A percentile compares a stretch with the other conserved stretches of the same genome.
Evolutionary conservation across 371 early-diverging fungal species (phyloP).

Genomic region (Dinochytrium kinnereticum): DNA sequence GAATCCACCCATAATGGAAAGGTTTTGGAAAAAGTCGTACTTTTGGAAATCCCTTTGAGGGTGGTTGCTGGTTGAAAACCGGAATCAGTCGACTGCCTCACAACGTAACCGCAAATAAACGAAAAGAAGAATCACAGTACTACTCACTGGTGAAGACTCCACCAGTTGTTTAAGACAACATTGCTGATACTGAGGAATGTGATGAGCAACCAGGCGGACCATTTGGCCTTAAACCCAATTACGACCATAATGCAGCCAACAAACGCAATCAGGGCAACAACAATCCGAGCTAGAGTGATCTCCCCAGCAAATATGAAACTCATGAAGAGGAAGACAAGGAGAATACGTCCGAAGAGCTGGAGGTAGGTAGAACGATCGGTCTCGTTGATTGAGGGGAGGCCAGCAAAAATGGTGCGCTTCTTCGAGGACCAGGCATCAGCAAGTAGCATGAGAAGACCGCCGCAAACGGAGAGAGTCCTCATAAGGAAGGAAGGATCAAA

Average conservation of each 20-base stretch:
- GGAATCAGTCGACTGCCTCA: too few species aligned
- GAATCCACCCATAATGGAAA: constrained; percentile 95
- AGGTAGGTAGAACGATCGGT: constrained; percentile 83
- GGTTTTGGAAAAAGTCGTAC: constrained; percentile 98
- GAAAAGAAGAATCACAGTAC: not conserved
- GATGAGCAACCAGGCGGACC: constrained; percentile 91
- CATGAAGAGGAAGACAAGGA: constrained; percentile 89
- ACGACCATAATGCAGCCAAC: constrained; percentile 92
- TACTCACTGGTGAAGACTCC: constrained; percentile 79
- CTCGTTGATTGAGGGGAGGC: constrained; percentile 82
- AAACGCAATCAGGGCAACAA: constrained; percentile 77
- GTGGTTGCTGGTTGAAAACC: constrained; percentile 30
- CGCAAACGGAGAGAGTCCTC: constrained; percentile 89
- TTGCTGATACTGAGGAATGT: constrained; percentile 87
- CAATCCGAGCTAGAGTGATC: constrained; percentile 70
- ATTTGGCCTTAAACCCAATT: constrained; percentile 96
- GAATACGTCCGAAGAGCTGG: constrained; percentile 87
- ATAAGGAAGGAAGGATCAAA: constrained; percentile 89
- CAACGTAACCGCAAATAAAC: not conserved
- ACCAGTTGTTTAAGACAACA: constrained; percentile 94
- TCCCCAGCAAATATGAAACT: constrained; percentile 87
- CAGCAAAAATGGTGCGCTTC: constrained; percentile 81
- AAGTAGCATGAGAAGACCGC: constrained; percentile 94
- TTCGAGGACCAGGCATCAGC: constrained; percentile 68
- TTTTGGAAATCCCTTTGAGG: constrained; percentile 82